Percentiles rank a stretch among this genome's conserved stretches.
phyloP scores from a whole-genome alignment of 768 basidiomycete species.

The Naganishia vishniacii region DNA sequence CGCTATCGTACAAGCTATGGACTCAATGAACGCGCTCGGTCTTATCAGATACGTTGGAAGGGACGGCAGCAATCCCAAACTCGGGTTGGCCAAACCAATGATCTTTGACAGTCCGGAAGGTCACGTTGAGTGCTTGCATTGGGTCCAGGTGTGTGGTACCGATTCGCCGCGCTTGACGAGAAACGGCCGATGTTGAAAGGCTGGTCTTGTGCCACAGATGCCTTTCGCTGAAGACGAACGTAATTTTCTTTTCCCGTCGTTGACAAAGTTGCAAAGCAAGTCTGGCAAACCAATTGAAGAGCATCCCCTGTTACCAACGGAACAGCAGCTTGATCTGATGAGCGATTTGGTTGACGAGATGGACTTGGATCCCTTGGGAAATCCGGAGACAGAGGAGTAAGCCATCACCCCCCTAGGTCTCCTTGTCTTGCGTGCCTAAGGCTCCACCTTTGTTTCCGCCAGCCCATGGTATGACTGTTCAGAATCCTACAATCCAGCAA shows the following conservation, averaged over 20 bases:
- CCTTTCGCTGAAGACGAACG: slow-evolving; percentile 93
- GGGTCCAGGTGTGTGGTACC: slow-evolving; percentile 64
- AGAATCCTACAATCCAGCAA: slow-evolving; percentile 76
- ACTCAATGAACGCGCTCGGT: slow-evolving; percentile 61
- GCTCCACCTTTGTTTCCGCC: slow-evolving; percentile 41
- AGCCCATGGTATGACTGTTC: slow-evolving; percentile 70
- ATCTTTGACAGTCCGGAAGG: slow-evolving; percentile 53
- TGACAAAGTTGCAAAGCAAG: slow-evolving; percentile 66
- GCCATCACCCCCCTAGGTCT: background rate
- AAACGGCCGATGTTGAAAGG: background rate
- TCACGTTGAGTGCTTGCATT: slow-evolving; percentile 68
- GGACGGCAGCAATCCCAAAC: slow-evolving; percentile 72
- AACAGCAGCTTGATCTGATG: slow-evolving; percentile 58
- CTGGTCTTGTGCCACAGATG: slow-evolving; percentile 56
- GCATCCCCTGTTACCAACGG: slow-evolving; percentile 53
- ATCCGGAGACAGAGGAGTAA: slow-evolving; percentile 54
- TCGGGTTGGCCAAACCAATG: slow-evolving; percentile 69
- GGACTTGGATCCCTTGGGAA: slow-evolving; percentile 72
- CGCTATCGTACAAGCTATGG: slow-evolving; percentile 79
- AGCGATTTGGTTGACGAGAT: slow-evolving; percentile 77
- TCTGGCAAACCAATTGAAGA: slow-evolving; percentile 66
- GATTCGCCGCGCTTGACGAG: background rate
- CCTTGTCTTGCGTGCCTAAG: background rate
- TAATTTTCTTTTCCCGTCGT: slow-evolving; percentile 76
- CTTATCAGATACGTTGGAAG: slow-evolving; percentile 75